phyloP scores from a whole-genome alignment of 768 basidiomycete genomes.

The Boletellus emodensis region DNA sequence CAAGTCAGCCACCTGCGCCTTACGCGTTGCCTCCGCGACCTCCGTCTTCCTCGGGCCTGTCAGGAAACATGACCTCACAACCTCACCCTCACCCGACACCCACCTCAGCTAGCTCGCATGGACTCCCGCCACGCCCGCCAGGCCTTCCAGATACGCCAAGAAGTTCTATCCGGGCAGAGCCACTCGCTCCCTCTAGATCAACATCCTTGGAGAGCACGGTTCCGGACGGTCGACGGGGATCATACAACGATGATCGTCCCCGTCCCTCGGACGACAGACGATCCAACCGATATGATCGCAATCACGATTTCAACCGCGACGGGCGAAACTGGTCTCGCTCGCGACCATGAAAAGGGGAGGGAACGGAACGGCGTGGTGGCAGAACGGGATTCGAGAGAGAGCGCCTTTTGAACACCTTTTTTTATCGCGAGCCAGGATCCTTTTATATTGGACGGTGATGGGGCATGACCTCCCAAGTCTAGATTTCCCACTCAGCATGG shows the following conservation, averaged over 20 bases:
- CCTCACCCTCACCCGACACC: background rate
- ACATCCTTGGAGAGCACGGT: conserved; percentile 11
- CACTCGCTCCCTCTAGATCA: conserved; percentile 16
- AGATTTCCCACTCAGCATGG: background rate
- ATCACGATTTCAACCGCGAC: conserved; percentile 5
- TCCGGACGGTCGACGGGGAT: conserved; percentile 19
- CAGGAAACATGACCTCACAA: conserved; percentile 4
- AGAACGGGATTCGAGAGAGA: background rate
- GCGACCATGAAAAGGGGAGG: conserved; percentile 2
- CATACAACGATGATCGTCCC: conserved; percentile 15
- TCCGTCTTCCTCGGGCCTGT: background rate
- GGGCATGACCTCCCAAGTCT: background rate
- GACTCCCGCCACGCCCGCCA: conserved; percentile 21
- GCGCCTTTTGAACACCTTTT: background rate
- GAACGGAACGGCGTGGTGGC: too few relatives aligned
- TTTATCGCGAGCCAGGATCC: background rate
- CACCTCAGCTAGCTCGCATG: background rate
- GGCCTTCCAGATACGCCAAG: background rate
- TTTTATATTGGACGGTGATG: background rate
- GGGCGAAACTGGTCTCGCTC: conserved; percentile 6
- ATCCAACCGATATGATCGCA: conserved; percentile 6
- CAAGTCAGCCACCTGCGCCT: conserved; percentile 2
- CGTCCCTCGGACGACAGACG: conserved; percentile 18
- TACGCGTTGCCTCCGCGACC: background rate
- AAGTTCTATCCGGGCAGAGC: conserved; percentile 16